Evolutionary conservation across 768 basidiomycete genomes (phyloP), one percentile per base, ranked within the genome.

Genomic region (Clitopilus hobsonii): DNA sequence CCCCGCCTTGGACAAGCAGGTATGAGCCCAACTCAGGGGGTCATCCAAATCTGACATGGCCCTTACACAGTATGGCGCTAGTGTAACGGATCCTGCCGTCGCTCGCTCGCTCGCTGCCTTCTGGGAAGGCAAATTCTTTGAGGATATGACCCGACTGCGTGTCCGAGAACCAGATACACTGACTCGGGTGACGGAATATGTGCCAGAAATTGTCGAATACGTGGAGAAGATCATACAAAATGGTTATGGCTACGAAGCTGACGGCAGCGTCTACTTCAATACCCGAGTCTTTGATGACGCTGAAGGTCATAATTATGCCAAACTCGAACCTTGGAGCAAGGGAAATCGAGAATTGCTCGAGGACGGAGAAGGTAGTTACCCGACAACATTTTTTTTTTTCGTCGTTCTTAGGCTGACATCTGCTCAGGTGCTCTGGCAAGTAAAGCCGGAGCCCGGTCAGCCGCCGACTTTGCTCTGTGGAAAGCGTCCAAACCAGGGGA

Each of bases 391-490:
- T 11, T 3, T 11, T 45, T 5, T 20, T 16, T 2, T 20, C n/a
- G n/a, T 45, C n/a, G 41, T 20, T 45, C 41, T 2, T 45, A 16
- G n/a, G 10, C 41, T 45, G 41, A 45, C 41, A 45, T 18, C 41
- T 20, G 28, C 48, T 25, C 38, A 78, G 76, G 74, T 47, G 68
- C 74, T 11, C 60, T 77, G 52, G 69, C 72, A n/a, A 70, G 59
- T 55, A 78, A 80, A 29, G 72, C 71, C 18, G 86, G 87, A 8
- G 86, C 89, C 63, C 83, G 88, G 53, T 89, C 91, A n/a, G 69
- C 86, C 0, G 80, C 94, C 6, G 97, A 99, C 71, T 99, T 99
- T 70, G 97, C 97, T 4, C 76, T 99, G 11, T 99, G 97, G 97
- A 99, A 99, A 72, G 86, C 90, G 1, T 92, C 93, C 26, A 96